Evolutionary conservation across 805 yeast genomes (phyloP).

Genomic region (Deakozyma indianensis): DNA sequence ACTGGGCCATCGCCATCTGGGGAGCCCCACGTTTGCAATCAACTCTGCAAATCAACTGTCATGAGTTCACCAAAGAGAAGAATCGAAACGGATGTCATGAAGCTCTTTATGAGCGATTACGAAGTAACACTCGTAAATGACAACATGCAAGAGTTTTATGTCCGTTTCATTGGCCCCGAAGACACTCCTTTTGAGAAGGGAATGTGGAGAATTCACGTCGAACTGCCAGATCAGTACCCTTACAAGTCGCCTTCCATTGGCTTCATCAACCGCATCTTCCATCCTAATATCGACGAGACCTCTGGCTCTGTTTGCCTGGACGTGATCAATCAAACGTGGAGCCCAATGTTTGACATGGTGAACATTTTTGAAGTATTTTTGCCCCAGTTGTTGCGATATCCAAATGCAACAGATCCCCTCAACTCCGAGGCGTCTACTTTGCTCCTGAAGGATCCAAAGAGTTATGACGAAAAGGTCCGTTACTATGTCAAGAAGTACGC

Average conservation of each 20-base stretch:
- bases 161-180: conserved; percentile 72
- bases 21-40: too few relatives aligned
- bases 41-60: too few relatives aligned
- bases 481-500: conserved; percentile 66
- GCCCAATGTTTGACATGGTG: conserved; percentile 87
- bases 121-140: conserved; percentile 76
- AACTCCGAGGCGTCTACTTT: conserved; percentile 81
- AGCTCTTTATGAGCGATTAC: conserved; percentile 87
- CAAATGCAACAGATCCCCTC: conserved; percentile 88
- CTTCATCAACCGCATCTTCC: conserved; percentile 78
- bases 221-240: conserved; percentile 89
- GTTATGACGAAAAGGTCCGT: conserved; percentile 51
- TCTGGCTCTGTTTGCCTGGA: conserved; percentile 88
- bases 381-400: conserved; percentile 83
- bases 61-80: conserved; percentile 33
- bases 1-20: too few relatives aligned
- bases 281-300: conserved; percentile 87
- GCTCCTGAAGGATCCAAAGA: conserved; percentile 50
- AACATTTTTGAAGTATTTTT: conserved; percentile 86
- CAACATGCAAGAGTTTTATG: conserved; percentile 74
- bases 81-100: conserved; percentile 93
- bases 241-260: conserved; percentile 94
- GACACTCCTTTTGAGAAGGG: conserved; percentile 87
- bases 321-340: conserved; percentile 96
- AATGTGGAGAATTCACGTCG: conserved; percentile 80